Base-by-base conservation (phyloP, 305 asterid species). In the Petunia hybrid region DNA sequence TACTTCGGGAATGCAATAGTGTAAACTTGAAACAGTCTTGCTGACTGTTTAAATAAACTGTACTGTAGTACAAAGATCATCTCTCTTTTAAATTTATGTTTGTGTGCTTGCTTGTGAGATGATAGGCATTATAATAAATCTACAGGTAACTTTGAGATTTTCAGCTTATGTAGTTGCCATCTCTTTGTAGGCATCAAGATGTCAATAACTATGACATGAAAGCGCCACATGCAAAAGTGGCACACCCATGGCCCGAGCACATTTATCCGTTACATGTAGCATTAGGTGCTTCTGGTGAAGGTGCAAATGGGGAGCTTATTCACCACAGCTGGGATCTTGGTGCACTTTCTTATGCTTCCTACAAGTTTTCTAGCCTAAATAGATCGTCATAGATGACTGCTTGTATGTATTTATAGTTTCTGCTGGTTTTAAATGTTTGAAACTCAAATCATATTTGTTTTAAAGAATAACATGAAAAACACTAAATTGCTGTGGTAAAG, bases 251-350 rank as follows among this genome's bases (percentile, higher is more conserved):
- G 79, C 94, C 98, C 1, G 95, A 93, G 45, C 98, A 93, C 85
- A 91, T 93, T 71, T 93, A 91, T 71, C 97, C 98, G 53, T 86
- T 93, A 51, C 98, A 89, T 76, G 97, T 92, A 67, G 98, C 98
- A 2, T 87, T 93, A 88, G 98, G 98, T 8, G 98, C 98, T 55
- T 91, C 95, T 5, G 93, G 97, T 6, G 92, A 88, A 62, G 81
- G 89, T 14, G 82, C 95, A 1, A 85, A 84, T 57, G 97, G 94
- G 3, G 92, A 92, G 77, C 92, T 87, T 61, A 87, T 93, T 74
- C 97, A 93, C 86, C 88, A 85, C 35, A 93, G 97, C 88, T 93
- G 98, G 98, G 88, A 88, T 69, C 78, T 13, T 13, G 86, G 86
- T 56, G 41, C 94, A 65, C 94, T 93, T 14, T 93, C 98, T 1